Percentiles rank a stretch among this genome's conserved stretches.
Evolutionary conservation across 2,329 filamentous ascomycete species (phyloP).

Genomic region (Trichoderma sp.): DNA sequence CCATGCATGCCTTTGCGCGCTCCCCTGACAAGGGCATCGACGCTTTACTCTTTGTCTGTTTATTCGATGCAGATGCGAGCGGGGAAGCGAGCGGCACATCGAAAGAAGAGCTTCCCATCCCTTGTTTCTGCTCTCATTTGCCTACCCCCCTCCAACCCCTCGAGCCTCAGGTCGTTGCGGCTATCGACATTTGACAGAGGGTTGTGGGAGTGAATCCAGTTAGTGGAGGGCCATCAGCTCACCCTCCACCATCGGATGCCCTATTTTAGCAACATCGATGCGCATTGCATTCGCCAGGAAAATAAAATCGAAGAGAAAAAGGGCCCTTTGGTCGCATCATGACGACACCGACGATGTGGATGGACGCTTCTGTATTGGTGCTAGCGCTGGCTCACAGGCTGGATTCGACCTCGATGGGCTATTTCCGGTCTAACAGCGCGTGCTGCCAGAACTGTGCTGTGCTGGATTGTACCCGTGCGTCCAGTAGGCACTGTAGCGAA

Average conservation of each 20-base stretch:
- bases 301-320: neutral
- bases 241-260: constrained; percentile 19
- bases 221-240: constrained; percentile 17
- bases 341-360: constrained; percentile 14
- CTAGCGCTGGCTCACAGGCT: constrained; percentile 13
- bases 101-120: neutral
- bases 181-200: neutral
- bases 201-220: neutral
- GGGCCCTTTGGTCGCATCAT: constrained; percentile 6
- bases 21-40: constrained; percentile 22
- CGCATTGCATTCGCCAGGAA: constrained; percentile 2
- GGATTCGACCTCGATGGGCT: neutral
- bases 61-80: constrained; percentile 22
- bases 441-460: neutral
- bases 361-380: neutral
- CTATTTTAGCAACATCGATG: constrained; percentile 8
- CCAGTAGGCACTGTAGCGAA: neutral
- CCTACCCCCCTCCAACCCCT: neutral
- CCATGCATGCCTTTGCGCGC: constrained; percentile 8
- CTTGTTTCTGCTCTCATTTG: constrained; percentile 3
- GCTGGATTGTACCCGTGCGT: neutral
- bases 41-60: neutral
- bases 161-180: neutral
- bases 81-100: constrained; percentile 23
- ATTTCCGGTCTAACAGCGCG: neutral